Evolutionary conservation across 2,329 filamentous ascomycete species (phyloP), one percentile per base, ranked within the genome.

Genomic region (Bipolaris victoriae): DNA sequence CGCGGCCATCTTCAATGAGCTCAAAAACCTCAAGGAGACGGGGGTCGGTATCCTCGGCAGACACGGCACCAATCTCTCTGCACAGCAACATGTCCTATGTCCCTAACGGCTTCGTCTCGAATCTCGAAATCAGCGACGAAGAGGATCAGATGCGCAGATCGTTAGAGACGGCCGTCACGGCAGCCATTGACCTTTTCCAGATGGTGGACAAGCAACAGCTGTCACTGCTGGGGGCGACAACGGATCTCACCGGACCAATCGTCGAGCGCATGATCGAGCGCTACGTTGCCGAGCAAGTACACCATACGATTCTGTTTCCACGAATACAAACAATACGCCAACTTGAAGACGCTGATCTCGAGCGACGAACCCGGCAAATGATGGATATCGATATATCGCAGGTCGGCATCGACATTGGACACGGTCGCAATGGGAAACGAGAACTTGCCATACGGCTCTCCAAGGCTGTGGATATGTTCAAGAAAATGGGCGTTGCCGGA

Each of bases 181-280:
- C 90, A 9, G 95, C 93, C 0, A 98, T 99, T 64, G 95, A 99
- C 70, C 83, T 98, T 1, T 99, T 99, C 65, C 94, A 98, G 69
- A 88, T 88, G 58, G 94, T 99, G 5, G 95, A 99, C 74, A 97
- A 97, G 75, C 91, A 96, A 69, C 95, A 98, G 69, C 81, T 99
- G 26, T 97, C 94, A 3, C 83, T 96, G 35, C 83, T 99, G 4
- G 95, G 93, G 16, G 91, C 93, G 4, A 97, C 92, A 1, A 99
- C 96, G 2, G 92, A 97, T 72, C 80, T 99, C 49, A 98, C 95
- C 0, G 94, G 95, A 0, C 91, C 93, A 1, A 80, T 96, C 7
- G 93, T 99, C 1, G 96, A 99, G 78, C 88, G 91, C 60, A 83
- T 99, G 68, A 97, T 99, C 63, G 95, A 99, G 77, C 88, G 92